phyloP scores from a whole-genome alignment of 441 rosid species.

The Adansonia grandidieri region DNA sequence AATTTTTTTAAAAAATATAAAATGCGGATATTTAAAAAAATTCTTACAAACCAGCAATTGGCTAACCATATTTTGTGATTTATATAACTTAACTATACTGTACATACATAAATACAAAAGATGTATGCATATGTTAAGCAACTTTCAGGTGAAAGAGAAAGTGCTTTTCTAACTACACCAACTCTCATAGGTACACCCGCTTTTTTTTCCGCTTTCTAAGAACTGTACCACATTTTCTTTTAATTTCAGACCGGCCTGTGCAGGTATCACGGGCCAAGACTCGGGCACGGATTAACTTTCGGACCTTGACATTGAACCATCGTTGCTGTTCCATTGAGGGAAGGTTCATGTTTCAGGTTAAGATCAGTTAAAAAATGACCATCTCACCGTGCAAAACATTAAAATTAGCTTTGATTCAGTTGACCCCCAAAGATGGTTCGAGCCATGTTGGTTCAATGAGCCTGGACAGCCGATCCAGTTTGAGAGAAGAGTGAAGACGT shows the following conservation, averaged over 20 bases:
- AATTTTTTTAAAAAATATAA: too few species aligned
- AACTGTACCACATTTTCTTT: background rate
- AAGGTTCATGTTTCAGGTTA: too few species aligned
- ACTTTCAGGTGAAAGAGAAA: background rate
- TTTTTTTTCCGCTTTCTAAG: background rate
- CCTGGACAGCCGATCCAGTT: conserved; percentile 41
- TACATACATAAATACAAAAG: background rate
- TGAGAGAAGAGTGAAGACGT: conserved; percentile 40
- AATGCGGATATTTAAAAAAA: too few species aligned
- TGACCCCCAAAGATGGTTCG: background rate
- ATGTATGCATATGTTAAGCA: background rate
- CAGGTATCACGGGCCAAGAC: background rate
- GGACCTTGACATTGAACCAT: too few species aligned
- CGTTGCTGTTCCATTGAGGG: too few species aligned
- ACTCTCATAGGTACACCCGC: background rate
- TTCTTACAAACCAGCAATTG: too few species aligned
- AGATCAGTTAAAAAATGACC: too few species aligned
- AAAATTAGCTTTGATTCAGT: background rate
- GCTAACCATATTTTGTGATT: background rate
- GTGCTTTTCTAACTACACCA: conserved; percentile 29
- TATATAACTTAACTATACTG: background rate
- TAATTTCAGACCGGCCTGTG: background rate
- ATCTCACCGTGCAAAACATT: background rate
- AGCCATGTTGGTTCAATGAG: conserved; percentile 7
- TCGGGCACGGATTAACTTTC: too few species aligned